Conservation (phyloP, 192 early-diverging fungal species). For the Coemansia pectinata region DNA sequence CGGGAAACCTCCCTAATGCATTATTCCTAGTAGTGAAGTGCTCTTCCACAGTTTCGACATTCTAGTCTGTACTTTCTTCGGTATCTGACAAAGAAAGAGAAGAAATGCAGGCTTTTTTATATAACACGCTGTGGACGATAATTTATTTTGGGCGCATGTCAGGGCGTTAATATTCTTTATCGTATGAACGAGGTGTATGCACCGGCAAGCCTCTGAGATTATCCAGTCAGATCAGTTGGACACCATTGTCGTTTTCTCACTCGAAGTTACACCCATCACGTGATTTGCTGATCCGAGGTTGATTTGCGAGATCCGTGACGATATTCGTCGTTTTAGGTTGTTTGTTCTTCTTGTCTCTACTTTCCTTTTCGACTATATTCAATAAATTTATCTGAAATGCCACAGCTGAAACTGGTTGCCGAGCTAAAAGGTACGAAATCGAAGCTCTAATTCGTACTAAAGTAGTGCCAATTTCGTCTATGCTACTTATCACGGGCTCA, state of each 20-base stretch:
- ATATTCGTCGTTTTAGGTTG: too few species aligned
- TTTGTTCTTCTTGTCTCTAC: not conserved
- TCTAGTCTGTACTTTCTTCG: not conserved
- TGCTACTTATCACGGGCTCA: not conserved
- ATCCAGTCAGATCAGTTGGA: too few species aligned
- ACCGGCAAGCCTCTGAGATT: too few species aligned
- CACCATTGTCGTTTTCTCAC: too few species aligned
- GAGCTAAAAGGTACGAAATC: conserved; percentile 32
- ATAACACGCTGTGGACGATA: not conserved
- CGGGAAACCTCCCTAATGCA: not conserved
- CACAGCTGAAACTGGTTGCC: conserved; percentile 28
- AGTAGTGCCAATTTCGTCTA: not conserved
- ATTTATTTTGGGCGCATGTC: not conserved
- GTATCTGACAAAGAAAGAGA: not conserved
- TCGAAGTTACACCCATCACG: too few species aligned
- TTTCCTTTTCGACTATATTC: not conserved
- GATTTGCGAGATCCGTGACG: too few species aligned
- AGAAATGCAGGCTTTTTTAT: not conserved
- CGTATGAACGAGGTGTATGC: too few species aligned
- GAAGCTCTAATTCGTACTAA: not conserved
- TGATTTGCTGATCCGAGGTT: too few species aligned
- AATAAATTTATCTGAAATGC: conserved; percentile 8
- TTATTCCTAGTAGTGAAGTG: not conserved
- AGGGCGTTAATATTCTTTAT: not conserved
- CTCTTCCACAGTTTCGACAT: not conserved